These are phyloP conservation scores for Anthoceros angustus DNA, from an alignment of 225 moss, liverwort and hornwort genomes.

Conservation along the genomic window DNA sequence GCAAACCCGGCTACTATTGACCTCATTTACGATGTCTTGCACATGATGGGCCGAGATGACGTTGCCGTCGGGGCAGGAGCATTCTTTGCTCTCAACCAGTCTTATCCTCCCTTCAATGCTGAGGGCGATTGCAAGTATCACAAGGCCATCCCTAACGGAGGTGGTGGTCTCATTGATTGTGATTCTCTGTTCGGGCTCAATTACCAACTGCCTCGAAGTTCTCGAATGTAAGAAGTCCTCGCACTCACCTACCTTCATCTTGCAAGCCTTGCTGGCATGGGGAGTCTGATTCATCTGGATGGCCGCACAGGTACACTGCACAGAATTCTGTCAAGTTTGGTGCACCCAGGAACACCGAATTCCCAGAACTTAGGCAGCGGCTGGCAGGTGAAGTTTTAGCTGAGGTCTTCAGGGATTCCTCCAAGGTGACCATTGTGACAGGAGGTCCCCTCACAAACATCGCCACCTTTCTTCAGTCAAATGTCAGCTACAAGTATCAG, in stretches of 20 bases:
- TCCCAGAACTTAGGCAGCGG: not conserved
- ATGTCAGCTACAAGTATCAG: not conserved
- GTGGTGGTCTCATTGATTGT: not conserved
- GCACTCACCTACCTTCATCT: not conserved
- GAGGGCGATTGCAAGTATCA: not conserved
- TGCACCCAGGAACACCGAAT: not conserved
- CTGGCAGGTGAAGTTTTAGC: not conserved
- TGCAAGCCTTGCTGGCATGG: not conserved
- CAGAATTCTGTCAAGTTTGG: constrained; percentile 1
- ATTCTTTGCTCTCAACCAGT: constrained; percentile 3
- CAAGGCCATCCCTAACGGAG: not conserved
- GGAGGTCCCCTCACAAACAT: not conserved
- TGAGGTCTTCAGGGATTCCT: not conserved
- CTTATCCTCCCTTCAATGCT: not conserved
- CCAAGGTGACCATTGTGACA: not conserved
- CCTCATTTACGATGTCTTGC: not conserved
- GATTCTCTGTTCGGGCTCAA: not conserved
- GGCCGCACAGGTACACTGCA: not conserved
- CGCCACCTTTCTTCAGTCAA: constrained; percentile 2
- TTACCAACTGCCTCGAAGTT: not conserved
- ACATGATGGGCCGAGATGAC: constrained; percentile 1
- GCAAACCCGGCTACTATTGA: not conserved
- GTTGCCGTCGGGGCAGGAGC: not conserved
- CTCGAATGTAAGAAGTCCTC: not conserved
- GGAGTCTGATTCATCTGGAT: not conserved